Evolutionary conservation across 2,329 filamentous ascomycete genomes (phyloP), one percentile per base, ranked within the genome.

Genomic region (Fusarium luffae): DNA sequence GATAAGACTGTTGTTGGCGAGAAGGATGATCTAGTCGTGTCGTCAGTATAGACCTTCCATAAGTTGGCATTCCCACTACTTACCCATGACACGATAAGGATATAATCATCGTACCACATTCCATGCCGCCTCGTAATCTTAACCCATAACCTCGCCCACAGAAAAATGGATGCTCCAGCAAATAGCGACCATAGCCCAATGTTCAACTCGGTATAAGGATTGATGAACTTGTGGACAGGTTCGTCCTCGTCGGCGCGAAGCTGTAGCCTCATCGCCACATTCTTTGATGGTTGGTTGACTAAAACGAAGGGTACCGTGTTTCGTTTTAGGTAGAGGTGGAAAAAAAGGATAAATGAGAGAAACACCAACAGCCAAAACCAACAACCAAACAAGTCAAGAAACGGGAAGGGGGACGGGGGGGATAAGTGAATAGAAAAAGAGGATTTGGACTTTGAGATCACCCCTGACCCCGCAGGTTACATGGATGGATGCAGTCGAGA

Each of bases 1-100:
- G 56, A 85, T 85, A 18, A 86, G 70, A 49, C 74, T 80, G 63
- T 86, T 80, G 72, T 83, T 85, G 40, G 75, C 73, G n/a, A 83
- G 74, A 6, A 85, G 77, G 6, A 85, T 71, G 10, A 78, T 37
- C 84, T 84, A 9, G 2, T 16, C 2, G 19, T 10, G 2, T 23
- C 37, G 61, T 71, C 23, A 71, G 65, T 21, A 52, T 9, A 11
- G 16, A 25, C 2, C 21, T 23, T 23, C 1, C 7, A 9, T 5
- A 3, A 6, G 7, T 11, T 10, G 32, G 7, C 9, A 4, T 4
- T 12, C 4, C 46, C 10, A 7, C 11, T 25, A 75, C 79, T 73
- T 57, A 81, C 79, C 79, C 79, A 81, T 8, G 74, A 75, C 6
- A 73, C 66, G n/a, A 79, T 63, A n/a, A 81, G 73, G 56, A 81